Base-by-base conservation (phyloP, 2,329 filamentous ascomycete species). In the Calonectria leucothoes region DNA sequence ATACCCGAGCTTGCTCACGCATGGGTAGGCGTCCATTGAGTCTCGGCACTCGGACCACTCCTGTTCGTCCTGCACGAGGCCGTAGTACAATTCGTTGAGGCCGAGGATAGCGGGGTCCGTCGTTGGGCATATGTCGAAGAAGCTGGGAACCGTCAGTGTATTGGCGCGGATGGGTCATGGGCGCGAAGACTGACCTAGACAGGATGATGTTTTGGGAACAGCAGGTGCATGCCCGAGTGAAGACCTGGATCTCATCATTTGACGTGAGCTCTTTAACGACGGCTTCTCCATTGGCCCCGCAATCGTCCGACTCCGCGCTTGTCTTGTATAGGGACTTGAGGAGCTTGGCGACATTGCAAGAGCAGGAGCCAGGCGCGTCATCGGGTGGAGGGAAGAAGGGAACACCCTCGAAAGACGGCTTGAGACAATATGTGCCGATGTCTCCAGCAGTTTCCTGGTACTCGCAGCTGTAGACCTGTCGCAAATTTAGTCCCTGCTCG, bases 401-500 rank as follows among this genome's bases (percentile, higher is more conserved):
- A 3, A 61, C 2, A 8, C 15, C 23, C 6, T 39, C 33, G 20
- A 61, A 42, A 10, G 33, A 12, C 10, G 55, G 33, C 1, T 61
- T 39, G 35, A 61, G n/a, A 14, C 55, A 61, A 6, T 61, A 61
- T 6, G 55, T 61, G 15, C 33, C 55, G 23, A 61, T 29, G 23
- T 61, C 55, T 39, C 55, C 55, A 7, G 55, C 55, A 4, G 55
- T 61, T n/a, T 39, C 55, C 15, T 61, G 55, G 23, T 61, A 61
- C n/a, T 61, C 55, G 55, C 55, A 61, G 55, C 55, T 39, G 35
- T 61, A 61, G n/a, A 61, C 55, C 55, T 61, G 23, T 61, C 23
- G 17, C 23, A 23, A 6, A 6, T 25, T 61, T 27, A 61, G 55
- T 35, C 12, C 17, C 14, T 8, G 20, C n/a, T 27, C 55, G 35